Base-by-base conservation (phyloP, 345 rosid genomes). In the Salix dunnii region DNA sequence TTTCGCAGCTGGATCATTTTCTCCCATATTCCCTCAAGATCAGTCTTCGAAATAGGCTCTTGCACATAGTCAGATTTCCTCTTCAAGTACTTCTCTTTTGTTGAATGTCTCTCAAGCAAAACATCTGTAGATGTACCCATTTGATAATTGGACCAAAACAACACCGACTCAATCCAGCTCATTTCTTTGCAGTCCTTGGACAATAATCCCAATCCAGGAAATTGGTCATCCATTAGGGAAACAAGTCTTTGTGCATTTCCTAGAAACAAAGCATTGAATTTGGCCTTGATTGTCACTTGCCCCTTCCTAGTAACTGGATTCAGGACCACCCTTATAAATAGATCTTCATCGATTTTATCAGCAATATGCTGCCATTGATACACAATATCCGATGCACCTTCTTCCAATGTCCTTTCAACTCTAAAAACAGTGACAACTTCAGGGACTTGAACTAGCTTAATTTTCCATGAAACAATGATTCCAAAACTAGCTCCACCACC, bases 11-110 rank as follows among this genome's bases (percentile, higher is more conserved):
- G 74, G 70, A 31, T 68, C 76, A 40, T 82, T 21, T 35, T 85
- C 83, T 81, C 75, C 78, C 84, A 87, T 4, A 87, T 79, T 18
- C 65, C 55, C 9, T 79, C 76, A 21, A 88, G 55, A 0, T 71
- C 89, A 5, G 31, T 7, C 70, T 80, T 73, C 7, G 91, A 80
- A 25, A 89, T 81, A 3, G 89, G 85, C 35, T 83, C 68, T 76
- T 76, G 71, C 69, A 88, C 91, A 61, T 86, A 90, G 69, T 94
- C 96, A 1, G 97, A 94, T 62, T 89, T 90, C 20, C 42, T 62
- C 71, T 65, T 66, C 53, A 77, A 43, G 73, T 61, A 2, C 60
- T 3, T 23, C 28, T 58, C 28, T 23, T 58, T 3, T n/a, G 62
- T 10, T 58, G 62, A 23, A 58, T 58, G 28, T 58, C 62, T 58